Percentiles rank a stretch among this genome's conserved stretches.
Evolutionary conservation across 441 rosid species (phyloP).

Genomic region (Jatropha multifida): DNA sequence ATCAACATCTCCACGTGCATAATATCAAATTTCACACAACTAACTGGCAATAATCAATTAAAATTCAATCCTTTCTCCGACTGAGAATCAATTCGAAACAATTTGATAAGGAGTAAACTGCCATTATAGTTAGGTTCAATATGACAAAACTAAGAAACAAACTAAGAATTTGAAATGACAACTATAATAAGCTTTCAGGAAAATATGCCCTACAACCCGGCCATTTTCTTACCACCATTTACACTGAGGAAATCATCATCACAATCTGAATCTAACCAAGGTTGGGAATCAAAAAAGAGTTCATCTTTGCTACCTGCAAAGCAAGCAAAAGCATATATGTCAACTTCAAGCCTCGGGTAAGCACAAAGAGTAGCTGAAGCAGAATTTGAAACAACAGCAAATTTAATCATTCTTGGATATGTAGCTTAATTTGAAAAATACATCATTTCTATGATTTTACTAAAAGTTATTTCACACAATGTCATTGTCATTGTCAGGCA

Average conservation of each 20-base stretch:
- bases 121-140: not conserved
- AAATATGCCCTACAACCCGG: not conserved
- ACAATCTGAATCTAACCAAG: constrained; percentile 75
- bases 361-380: not conserved
- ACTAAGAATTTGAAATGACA: not conserved
- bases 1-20: not conserved
- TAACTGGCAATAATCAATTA: no score
- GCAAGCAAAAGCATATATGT: constrained; percentile 3
- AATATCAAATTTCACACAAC: no score
- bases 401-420: not conserved
- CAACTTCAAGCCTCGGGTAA: not conserved
- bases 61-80: no score
- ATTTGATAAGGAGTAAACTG: not conserved
- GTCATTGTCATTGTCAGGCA: not conserved
- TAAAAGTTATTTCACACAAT: not conserved
- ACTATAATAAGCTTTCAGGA: not conserved
- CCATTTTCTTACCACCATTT: constrained; percentile 66
- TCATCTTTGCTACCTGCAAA: constrained; percentile 87
- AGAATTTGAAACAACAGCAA: constrained; percentile 1
- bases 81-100: no score
- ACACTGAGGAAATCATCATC: constrained; percentile 93
- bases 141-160: not conserved
- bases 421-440: not conserved
- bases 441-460: not conserved
- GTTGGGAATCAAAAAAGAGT: constrained; percentile 76